Evolutionary conservation across 202 grass and related monocot species (phyloP).

Genomic region (Eragrostis tef): DNA sequence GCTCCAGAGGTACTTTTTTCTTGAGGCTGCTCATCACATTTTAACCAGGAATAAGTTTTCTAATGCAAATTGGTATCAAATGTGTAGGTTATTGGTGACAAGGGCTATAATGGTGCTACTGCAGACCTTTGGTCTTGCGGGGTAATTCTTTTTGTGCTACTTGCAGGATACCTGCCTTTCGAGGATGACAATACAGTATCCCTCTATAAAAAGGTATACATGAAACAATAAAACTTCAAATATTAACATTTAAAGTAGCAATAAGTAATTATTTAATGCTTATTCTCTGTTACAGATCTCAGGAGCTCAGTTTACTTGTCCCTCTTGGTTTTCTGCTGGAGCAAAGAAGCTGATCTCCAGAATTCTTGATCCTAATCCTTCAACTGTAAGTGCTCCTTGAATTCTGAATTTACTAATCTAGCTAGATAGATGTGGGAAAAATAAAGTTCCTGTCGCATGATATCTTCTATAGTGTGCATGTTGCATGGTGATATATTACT

Average conservation of each 20-base stretch:
- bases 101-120: slow-evolving; percentile 83
- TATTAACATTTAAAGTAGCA: neutral
- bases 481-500: neutral
- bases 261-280: neutral
- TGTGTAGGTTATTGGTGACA: slow-evolving; percentile 69
- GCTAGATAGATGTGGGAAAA: slow-evolving; percentile 1
- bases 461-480: neutral
- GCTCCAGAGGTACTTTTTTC: slow-evolving; percentile 71
- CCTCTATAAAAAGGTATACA: slow-evolving; percentile 70
- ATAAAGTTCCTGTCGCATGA: neutral
- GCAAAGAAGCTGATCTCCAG: slow-evolving; percentile 72
- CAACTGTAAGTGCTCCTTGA: slow-evolving; percentile 59
- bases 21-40: neutral
- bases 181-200: slow-evolving; percentile 70
- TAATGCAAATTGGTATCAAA: slow-evolving; percentile 7
- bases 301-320: slow-evolving; percentile 66
- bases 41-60: neutral
- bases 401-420: neutral
- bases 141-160: slow-evolving; percentile 77
- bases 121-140: slow-evolving; percentile 92
- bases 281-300: slow-evolving; percentile 63
- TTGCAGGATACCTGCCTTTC: slow-evolving; percentile 84
- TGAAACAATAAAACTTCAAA: slow-evolving; percentile 1
- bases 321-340: slow-evolving; percentile 82
- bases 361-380: slow-evolving; percentile 84